Conservation (phyloP, 1,139 yeast genomes). For the Arxiozyma bovina region DNA sequence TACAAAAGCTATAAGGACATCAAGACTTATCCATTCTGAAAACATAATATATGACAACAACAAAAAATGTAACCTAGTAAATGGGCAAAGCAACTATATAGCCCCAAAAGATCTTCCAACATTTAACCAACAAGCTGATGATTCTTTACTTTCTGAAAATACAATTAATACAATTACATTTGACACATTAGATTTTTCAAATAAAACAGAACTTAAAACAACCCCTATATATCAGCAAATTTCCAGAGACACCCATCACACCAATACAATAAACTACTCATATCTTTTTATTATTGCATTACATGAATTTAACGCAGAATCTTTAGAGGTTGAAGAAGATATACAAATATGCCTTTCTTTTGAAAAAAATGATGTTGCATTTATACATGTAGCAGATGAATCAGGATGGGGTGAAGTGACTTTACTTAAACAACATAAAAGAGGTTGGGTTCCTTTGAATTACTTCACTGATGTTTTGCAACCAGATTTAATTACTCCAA, state of each 20-base stretch:
- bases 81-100: not conserved
- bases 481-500: constrained; percentile 4
- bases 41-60: too few relatives aligned
- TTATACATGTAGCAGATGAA: constrained; percentile 80
- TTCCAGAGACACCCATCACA: not conserved
- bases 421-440: constrained; percentile 51
- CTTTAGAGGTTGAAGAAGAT: constrained; percentile 58
- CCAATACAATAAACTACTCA: not conserved
- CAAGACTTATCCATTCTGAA: constrained; percentile 9
- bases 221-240: not conserved
- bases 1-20: constrained; percentile 16
- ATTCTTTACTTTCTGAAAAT: not conserved
- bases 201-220: not conserved
- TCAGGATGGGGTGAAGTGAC: constrained; percentile 99
- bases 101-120: not conserved
- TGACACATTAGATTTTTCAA: not conserved
- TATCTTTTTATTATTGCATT: constrained; percentile 44
- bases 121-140: not conserved
- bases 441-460: constrained; percentile 98
- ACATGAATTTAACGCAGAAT: constrained; percentile 67
- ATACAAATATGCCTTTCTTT: constrained; percentile 77
- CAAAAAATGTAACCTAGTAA: constrained; percentile 1
- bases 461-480: constrained; percentile 63
- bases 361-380: constrained; percentile 69
- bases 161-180: not conserved